Conservation (phyloP, 768 basidiomycete genomes). For the Podaxis sp. region DNA sequence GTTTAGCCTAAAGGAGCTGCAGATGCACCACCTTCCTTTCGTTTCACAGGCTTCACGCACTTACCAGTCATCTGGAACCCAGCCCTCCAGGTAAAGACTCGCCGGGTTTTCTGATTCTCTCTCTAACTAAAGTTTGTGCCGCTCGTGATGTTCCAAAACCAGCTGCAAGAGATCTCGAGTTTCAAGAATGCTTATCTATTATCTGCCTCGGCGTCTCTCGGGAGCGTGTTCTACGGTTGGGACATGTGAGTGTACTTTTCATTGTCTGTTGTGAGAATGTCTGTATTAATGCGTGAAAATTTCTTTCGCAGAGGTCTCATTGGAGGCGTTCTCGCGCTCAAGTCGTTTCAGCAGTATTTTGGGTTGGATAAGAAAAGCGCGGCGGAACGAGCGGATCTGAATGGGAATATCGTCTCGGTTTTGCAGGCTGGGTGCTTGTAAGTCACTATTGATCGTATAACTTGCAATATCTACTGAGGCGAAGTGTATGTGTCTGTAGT, state of each 20-base stretch:
- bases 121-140: not conserved
- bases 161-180: conserved; percentile 25
- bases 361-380: conserved; percentile 39
- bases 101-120: not conserved
- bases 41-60: not conserved
- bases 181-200: conserved; percentile 48
- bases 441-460: conserved; percentile 17
- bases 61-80: not conserved
- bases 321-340: conserved; percentile 46
- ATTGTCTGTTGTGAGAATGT: not conserved
- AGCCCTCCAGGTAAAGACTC: not conserved
- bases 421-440: conserved; percentile 51
- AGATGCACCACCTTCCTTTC: not conserved
- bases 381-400: conserved; percentile 38
- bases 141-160: conserved; percentile 26
- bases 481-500: conserved; percentile 22
- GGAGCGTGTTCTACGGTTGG: conserved; percentile 51
- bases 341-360: conserved; percentile 49
- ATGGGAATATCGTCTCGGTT: conserved; percentile 53
- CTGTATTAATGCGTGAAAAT: not conserved
- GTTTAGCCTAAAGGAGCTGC: not conserved
- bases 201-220: conserved; percentile 44
- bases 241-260: conserved; percentile 33
- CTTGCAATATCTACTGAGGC: not conserved
- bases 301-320: conserved; percentile 35